phyloP scores from a whole-genome alignment of 2,329 filamentous ascomycete genomes.

The Ophiostoma angusticollis region DNA sequence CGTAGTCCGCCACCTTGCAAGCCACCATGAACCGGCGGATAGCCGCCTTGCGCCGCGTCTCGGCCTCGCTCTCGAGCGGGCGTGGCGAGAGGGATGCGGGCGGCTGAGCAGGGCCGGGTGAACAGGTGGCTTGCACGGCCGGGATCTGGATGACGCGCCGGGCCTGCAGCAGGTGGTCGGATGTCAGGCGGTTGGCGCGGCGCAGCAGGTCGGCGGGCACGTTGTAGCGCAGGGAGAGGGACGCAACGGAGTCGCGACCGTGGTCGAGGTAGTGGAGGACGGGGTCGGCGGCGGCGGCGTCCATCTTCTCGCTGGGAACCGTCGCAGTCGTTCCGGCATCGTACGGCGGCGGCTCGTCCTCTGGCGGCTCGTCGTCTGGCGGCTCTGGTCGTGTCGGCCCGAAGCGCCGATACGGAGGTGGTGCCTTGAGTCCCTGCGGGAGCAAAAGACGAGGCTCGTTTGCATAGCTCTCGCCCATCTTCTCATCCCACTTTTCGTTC shows the following conservation, averaged over 20 bases:
- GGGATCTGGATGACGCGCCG: conserved; percentile 61
- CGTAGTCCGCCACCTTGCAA: conserved; percentile 66
- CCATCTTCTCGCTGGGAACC: conserved; percentile 2
- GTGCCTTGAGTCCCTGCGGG: conserved; percentile 51
- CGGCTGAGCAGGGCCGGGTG: neutral
- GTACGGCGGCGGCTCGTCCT: conserved; percentile 12
- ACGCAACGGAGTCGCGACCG: conserved; percentile 51
- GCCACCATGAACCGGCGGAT: conserved; percentile 67
- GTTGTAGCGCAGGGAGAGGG: conserved; percentile 57
- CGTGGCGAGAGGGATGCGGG: conserved; percentile 42
- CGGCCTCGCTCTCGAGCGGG: conserved; percentile 62
- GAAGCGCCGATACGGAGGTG: conserved; percentile 43
- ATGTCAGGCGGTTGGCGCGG: conserved; percentile 50
- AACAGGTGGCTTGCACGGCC: neutral
- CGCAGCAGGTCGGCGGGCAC: conserved; percentile 53
- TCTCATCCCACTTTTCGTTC: no score
- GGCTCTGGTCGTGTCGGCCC: neutral
- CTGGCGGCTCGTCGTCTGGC: conserved; percentile 19
- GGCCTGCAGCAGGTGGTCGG: conserved; percentile 57
- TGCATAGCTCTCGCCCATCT: no score
- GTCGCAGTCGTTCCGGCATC: neutral
- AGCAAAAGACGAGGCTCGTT: no score
- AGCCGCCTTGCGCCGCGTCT: conserved; percentile 56
- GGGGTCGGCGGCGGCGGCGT: conserved; percentile 36
- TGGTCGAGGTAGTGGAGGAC: conserved; percentile 65